Percentiles rank a stretch among this genome's conserved stretches.
Evolutionary conservation across 2,329 filamentous ascomycete genomes (phyloP).

Genomic region (Hypomyces rosellus): DNA sequence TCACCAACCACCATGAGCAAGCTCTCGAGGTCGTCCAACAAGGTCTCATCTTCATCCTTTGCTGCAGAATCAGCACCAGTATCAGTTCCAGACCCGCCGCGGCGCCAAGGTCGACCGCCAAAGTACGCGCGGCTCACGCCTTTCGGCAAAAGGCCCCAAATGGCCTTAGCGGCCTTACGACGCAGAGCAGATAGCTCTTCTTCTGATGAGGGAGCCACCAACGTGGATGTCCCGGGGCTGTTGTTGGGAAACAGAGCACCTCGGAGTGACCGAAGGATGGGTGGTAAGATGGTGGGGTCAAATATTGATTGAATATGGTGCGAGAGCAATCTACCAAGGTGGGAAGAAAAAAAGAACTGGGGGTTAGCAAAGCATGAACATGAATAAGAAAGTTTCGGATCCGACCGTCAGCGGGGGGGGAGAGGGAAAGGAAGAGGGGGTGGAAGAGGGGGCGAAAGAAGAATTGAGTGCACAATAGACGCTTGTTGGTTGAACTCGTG

Average conservation of each 20-base stretch:
- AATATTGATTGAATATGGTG: constrained; percentile 53
- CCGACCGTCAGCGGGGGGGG: constrained; percentile 8
- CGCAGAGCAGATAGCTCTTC: constrained; percentile 56
- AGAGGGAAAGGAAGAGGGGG: neutral
- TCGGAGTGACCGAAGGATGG: constrained; percentile 64
- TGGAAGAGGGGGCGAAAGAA: neutral
- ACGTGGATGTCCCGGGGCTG: constrained; percentile 57
- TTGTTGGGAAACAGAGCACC: constrained; percentile 83
- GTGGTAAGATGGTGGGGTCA: constrained; percentile 58
- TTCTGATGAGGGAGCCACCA: constrained; percentile 54
- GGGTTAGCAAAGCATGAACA: neutral
- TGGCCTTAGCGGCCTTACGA: constrained; percentile 57
- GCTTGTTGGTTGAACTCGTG: neutral
- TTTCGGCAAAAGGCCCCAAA: constrained; percentile 44
- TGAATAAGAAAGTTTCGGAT: neutral
- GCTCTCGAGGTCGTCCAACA: constrained; percentile 54
- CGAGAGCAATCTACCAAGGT: constrained; percentile 48
- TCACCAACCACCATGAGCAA: constrained; percentile 73
- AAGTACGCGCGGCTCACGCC: constrained; percentile 46
- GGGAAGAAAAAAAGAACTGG: neutral
- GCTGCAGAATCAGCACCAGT: constrained; percentile 6
- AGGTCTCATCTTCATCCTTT: constrained; percentile 28
- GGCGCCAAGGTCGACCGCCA: constrained; percentile 30
- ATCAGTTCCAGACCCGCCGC: constrained; percentile 17
- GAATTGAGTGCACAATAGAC: neutral